Conservation (phyloP, 1,284 basidiomycete species). For the Cutaneotrichosporon sp. region DNA sequence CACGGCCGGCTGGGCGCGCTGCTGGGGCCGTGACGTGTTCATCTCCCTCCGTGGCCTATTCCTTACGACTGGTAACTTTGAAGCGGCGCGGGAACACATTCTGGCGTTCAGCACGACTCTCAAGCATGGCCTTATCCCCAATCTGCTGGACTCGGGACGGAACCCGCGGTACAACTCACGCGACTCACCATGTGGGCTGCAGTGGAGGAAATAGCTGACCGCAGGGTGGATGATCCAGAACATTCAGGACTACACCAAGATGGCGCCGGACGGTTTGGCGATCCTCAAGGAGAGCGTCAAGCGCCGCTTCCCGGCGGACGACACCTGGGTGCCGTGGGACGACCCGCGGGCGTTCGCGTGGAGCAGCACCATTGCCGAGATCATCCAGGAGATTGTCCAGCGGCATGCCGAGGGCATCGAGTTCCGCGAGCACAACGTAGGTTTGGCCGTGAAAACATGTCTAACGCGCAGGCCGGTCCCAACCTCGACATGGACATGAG, state of each 20-base stretch:
- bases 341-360: conserved; percentile 76
- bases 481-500: conserved; percentile 93
- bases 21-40: conserved; percentile 96
- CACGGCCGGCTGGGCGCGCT: conserved; percentile 80
- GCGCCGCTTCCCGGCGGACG: conserved; percentile 87
- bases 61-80: conserved; percentile 83
- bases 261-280: conserved; percentile 75
- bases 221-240: conserved; percentile 90
- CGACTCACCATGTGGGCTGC: conserved; percentile 26
- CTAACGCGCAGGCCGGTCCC: conserved; percentile 63
- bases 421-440: conserved; percentile 83
- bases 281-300: conserved; percentile 78
- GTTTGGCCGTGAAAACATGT: conserved; percentile 4
- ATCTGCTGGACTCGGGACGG: conserved; percentile 78
- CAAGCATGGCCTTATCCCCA: conserved; percentile 83
- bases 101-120: conserved; percentile 77
- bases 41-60: conserved; percentile 89
- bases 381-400: conserved; percentile 94
- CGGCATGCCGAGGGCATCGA: conserved; percentile 87
- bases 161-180: conserved; percentile 63
- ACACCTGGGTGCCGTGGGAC: conserved; percentile 90
- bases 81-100: conserved; percentile 78
- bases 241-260: conserved; percentile 86
- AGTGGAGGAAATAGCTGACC: background rate
- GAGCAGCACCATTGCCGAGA: conserved; percentile 77